Base-by-base conservation (phyloP, 2,329 filamentous ascomycete species). In the Calonectria leucothoes region DNA sequence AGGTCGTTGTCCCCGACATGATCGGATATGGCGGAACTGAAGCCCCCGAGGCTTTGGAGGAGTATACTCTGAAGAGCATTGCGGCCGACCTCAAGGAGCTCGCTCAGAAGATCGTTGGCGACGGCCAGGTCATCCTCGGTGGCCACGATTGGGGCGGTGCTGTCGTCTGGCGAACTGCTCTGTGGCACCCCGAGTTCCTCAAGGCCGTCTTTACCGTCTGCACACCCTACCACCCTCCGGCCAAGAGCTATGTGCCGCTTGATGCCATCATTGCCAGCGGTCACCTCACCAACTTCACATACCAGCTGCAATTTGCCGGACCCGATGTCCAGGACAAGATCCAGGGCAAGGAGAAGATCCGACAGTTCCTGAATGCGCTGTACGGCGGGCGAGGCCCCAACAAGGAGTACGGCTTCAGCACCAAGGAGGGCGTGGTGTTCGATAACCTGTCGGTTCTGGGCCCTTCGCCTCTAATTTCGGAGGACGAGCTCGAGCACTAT, bases 101-200 rank as follows among this genome's bases (percentile, higher is more conserved):
- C 29, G 91, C 93, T 8, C 86, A 86, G 72, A 89, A 93, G 75
- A 85, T 87, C 69, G 85, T 86, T 33, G 84, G 87, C 67, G 67
- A 87, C 83, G 51, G 82, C 11, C 85, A 85, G 70, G 93, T 98
- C 80, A 93, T 98, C 70, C 89, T 98, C 17, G 95, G 95, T 63
- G 96, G 95, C 10, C 96, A 98, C 85, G 96, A 98, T 85, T 98
- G 96, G 94, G 96, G 96, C 83, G 95, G 94, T 79, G 88, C 89
- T 3, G 87, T 96, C 33, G 93, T 93, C 68, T 97, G 94, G 88
- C 91, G 95, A 69, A 86, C 94, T 71, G 92, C 93, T 17, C 89
- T 94, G 75, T 95, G 92, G 89, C 88, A 95, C 80, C 95, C 94
- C 0, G 85, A 92, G 49, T 87, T 97, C 15, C 87, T 98, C 76